phyloP scores from a whole-genome alignment of 2,329 filamentous ascomycete species.

The Ciborinia camelliae region DNA sequence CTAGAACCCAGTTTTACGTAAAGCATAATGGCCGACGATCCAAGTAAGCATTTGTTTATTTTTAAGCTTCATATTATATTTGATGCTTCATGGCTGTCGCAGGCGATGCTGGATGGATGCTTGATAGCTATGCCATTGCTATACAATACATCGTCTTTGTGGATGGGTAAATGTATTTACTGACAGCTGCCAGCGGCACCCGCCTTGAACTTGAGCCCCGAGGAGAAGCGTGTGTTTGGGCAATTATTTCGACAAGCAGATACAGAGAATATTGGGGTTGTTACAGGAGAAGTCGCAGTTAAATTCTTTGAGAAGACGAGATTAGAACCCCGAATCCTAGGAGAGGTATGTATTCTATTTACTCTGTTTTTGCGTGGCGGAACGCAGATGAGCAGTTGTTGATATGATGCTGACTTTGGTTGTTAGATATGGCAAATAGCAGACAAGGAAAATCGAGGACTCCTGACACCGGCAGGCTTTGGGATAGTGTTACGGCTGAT shows the following conservation, averaged over 20 bases:
- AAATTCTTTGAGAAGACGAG: conserved; percentile 97
- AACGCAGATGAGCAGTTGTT: not conserved
- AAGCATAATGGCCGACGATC: conserved; percentile 36
- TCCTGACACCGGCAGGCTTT: conserved; percentile 89
- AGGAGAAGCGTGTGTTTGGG: conserved; percentile 92
- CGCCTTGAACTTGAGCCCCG: conserved; percentile 79
- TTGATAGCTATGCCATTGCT: conserved; percentile 3
- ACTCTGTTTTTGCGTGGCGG: conserved; percentile 1
- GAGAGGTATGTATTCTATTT: conserved; percentile 57
- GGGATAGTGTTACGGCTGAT: conserved; percentile 90
- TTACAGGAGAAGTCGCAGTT: conserved; percentile 93
- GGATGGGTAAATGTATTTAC: conserved; percentile 10
- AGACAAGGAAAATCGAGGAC: conserved; percentile 91
- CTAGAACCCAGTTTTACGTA: not conserved
- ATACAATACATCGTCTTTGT: not conserved
- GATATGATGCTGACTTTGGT: not conserved
- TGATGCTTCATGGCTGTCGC: not conserved
- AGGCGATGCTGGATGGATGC: not conserved
- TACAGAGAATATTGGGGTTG: conserved; percentile 84
- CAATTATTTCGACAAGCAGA: conserved; percentile 93
- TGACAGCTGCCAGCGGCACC: conserved; percentile 48
- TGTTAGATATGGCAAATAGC: conserved; percentile 96
- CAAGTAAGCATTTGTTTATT: conserved; percentile 54
- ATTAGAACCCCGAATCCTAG: conserved; percentile 78
- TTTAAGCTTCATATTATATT: conserved; percentile 40